Evolutionary conservation across 2,329 filamentous ascomycete species (phyloP), one percentile per base, ranked within the genome.

Genomic region (Aotearoamyces nothofagi): DNA sequence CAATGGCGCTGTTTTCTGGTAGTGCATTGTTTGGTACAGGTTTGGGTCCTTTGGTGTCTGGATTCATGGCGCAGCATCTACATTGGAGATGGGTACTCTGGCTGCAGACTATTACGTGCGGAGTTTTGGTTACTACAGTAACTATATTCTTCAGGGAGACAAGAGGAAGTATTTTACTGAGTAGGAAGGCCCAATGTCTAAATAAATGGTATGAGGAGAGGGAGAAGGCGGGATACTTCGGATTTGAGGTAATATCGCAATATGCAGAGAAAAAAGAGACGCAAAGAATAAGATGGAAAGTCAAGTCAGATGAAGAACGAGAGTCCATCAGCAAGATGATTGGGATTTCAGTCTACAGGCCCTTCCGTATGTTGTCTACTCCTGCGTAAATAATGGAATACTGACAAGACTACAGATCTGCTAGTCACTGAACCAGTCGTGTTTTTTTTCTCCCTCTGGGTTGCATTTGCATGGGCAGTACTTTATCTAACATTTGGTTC

Each of bases 31-130:
- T 78, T 7, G 87, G 83, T 1, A 92, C 83, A 0, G 83, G 83
- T 0, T 55, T 78, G 1, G 86, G 84, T 0, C 84, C 84, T 0
- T 46, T 93, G 5, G 57, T 84, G 1, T 67, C 66, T 4, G 70
- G 79, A 1, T 69, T 76, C 25, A 70, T 94, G 36, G 69, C 76
- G 0, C 56, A 78, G 19, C 61, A 69, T 28, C 61, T 69, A 2
- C 63, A 55, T 4, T 92, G 82, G 82, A 70, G 81, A 36, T 93
- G 84, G 84, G 69, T 86, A 0, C 92, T 92, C 49, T 92, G 83
- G 64, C 62, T 86, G 15, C 86, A 94, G 41, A 69, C 72, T 5
- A 83, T 93, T 25, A 55, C 68, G 13, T 69, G 74, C 31, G 71
- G 61, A 0, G 49, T 72, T 1, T 51, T 90, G 25, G 66, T 84